Evolutionary conservation across 345 rosid species (phyloP), one percentile per base, ranked within the genome.

Genomic region (Eucalyptus curtisii): DNA sequence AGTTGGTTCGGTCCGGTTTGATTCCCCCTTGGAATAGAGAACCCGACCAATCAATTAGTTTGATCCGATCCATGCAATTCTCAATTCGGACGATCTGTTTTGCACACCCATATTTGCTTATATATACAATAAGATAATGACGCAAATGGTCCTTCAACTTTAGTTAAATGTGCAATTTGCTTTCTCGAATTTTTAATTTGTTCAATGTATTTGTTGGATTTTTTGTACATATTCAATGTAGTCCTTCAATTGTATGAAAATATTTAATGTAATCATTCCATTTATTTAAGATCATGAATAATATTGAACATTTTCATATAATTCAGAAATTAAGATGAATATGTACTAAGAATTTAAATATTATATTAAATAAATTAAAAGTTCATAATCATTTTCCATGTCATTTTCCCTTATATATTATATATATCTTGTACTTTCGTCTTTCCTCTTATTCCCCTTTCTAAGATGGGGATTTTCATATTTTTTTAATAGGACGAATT

Each of bases 1-100:
- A 1, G 0, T 52, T 52, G 53, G 4, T 50, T 50, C 0, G 3
- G 0, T 0, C 0, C 0, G 2, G 2, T 50, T 1, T 0, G 4
- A 50, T 50, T 50, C 9, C 22, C 55, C 22, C 22, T 17, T 50
- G 2, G 4, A 7, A 3, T 19, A 19, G 10, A 19, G 0, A 52
- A 52, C 9, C 9, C 0, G 7, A 50, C 22, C 53, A 6, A 6
- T 50, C 8, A 50, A 6, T 50, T 7, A 19, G 8, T 50, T 52
- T 52, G 55, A 0, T 52, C 4, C 2, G 0, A 52, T 19, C 57
- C 0, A 52, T 0, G 0, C 1, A 1, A 0, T 52, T 52, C 10
- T 19, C 4, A 17, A 7, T 7, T 52, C 4, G 0, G 2, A 0
- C 4, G 1, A 7, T 52, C 4, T 52, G 0, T 52, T 52, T 52